These are phyloP conservation scores for Cladorrhinum sp. DNA, from an alignment of 2,329 filamentous ascomycete genomes.

Conservation along the genomic window DNA sequence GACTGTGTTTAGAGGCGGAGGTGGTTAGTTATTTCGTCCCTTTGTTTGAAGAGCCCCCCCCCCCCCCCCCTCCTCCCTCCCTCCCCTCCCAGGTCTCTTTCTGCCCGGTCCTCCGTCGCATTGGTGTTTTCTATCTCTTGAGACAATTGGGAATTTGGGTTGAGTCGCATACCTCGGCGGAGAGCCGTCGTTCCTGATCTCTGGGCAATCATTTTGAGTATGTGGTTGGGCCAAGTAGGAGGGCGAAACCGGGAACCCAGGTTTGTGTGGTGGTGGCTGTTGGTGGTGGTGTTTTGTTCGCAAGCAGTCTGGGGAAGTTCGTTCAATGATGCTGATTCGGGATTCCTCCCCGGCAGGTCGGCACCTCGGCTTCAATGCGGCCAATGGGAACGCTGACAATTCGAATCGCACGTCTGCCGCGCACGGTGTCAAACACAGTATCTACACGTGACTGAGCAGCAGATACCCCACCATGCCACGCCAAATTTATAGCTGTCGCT, in stretches of 20 bases:
- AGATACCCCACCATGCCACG: slow-evolving; percentile 11
- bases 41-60: background rate
- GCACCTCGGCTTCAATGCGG: slow-evolving; percentile 24
- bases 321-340: slow-evolving; percentile 23
- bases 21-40: slow-evolving; percentile 16
- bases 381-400: slow-evolving; percentile 24
- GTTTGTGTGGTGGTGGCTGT: slow-evolving; percentile 13
- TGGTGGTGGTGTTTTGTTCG: slow-evolving; percentile 22
- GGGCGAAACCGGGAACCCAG: slow-evolving; percentile 10
- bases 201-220: slow-evolving; percentile 51
- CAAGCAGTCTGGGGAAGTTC: slow-evolving; percentile 3
- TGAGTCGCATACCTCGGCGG: slow-evolving; percentile 49
- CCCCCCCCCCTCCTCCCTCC: no score
- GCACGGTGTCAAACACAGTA: background rate
- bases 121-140: background rate
- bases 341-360: slow-evolving; percentile 24
- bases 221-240: slow-evolving; percentile 19
- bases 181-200: slow-evolving; percentile 57
- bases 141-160: slow-evolving; percentile 4
- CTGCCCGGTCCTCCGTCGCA: background rate
- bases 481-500: background rate
- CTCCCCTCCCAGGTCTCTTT: no score
- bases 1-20: slow-evolving; percentile 22
- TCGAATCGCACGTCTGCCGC: slow-evolving; percentile 22
- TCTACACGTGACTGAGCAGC: slow-evolving; percentile 19